phyloP scores from a whole-genome alignment of 2,329 filamentous ascomycete species.

The Zelopaecilomyces penicillatus region DNA sequence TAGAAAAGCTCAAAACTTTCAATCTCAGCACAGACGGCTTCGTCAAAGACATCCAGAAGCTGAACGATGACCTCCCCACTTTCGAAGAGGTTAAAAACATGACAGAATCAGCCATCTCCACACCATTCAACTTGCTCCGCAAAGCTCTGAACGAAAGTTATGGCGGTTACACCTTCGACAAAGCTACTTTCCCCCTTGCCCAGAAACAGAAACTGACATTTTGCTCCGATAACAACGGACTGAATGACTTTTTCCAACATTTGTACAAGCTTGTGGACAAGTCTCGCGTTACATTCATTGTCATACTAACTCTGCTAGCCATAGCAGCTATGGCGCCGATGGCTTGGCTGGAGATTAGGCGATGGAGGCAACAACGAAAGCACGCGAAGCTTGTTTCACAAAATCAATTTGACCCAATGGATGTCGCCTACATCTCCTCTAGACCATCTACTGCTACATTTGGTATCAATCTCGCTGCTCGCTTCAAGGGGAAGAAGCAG shows the following conservation, averaged over 20 bases:
- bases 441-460: constrained; percentile 65
- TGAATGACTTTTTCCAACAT: constrained; percentile 74
- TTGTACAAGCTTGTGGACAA: constrained; percentile 58
- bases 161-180: constrained; percentile 68
- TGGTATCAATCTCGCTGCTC: constrained; percentile 62
- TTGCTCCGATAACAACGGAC: constrained; percentile 75
- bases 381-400: constrained; percentile 58
- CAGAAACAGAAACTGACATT: constrained; percentile 76
- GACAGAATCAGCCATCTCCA: constrained; percentile 62
- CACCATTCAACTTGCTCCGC: constrained; percentile 77
- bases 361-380: constrained; percentile 65
- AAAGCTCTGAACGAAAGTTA: constrained; percentile 62
- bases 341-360: constrained; percentile 69
- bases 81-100: constrained; percentile 80
- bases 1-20: constrained; percentile 61
- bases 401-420: constrained; percentile 68
- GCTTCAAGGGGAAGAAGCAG: constrained; percentile 57
- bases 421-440: constrained; percentile 80
- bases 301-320: constrained; percentile 63
- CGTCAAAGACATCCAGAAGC: constrained; percentile 57
- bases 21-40: constrained; percentile 59
- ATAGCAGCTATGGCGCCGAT: constrained; percentile 68
- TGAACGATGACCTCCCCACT: constrained; percentile 73
- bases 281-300: constrained; percentile 68
- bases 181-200: constrained; percentile 71